Evolutionary conservation across 768 basidiomycete genomes (phyloP).

Genomic region (Suillus decipiens): DNA sequence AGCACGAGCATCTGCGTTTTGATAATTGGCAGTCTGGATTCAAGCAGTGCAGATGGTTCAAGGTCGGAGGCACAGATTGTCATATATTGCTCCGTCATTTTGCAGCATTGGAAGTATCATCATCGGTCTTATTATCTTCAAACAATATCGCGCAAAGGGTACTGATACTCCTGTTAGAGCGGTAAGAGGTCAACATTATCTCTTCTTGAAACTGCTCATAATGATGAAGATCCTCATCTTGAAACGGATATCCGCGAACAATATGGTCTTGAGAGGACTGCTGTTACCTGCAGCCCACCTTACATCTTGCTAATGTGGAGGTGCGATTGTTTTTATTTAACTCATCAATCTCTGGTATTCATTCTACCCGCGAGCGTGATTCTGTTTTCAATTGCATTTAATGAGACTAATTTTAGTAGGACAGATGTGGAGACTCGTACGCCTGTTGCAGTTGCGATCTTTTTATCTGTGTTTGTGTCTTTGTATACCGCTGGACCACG

Average conservation of each 20-base stretch:
- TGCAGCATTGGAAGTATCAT: conserved; percentile 32
- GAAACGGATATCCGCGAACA: conserved; percentile 25
- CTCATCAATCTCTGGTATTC: neutral
- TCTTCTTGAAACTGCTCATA: conserved; percentile 3
- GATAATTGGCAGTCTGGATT: conserved; percentile 17
- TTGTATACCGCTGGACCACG: conserved; percentile 25
- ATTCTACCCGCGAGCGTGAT: conserved; percentile 28
- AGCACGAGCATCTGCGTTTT: conserved; percentile 27
- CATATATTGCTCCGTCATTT: conserved; percentile 30
- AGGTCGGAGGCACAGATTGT: conserved; percentile 28
- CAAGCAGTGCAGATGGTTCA: neutral
- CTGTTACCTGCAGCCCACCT: conserved; percentile 43
- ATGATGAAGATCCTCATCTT: conserved; percentile 24
- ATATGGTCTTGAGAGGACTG: conserved; percentile 37
- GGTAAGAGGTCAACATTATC: conserved; percentile 14
- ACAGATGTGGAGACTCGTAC: conserved; percentile 28
- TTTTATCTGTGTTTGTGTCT: conserved; percentile 32
- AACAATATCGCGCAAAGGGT: conserved; percentile 34
- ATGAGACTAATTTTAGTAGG: conserved; percentile 29
- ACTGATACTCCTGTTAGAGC: conserved; percentile 33
- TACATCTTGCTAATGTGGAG: conserved; percentile 43
- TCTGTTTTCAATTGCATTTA: conserved; percentile 36
- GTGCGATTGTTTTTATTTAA: conserved; percentile 23
- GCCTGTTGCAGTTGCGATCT: conserved; percentile 26
- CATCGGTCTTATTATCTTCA: conserved; percentile 31